Base-by-base conservation (phyloP, 768 basidiomycete species). In the Leccinum olivaceopallidum region DNA sequence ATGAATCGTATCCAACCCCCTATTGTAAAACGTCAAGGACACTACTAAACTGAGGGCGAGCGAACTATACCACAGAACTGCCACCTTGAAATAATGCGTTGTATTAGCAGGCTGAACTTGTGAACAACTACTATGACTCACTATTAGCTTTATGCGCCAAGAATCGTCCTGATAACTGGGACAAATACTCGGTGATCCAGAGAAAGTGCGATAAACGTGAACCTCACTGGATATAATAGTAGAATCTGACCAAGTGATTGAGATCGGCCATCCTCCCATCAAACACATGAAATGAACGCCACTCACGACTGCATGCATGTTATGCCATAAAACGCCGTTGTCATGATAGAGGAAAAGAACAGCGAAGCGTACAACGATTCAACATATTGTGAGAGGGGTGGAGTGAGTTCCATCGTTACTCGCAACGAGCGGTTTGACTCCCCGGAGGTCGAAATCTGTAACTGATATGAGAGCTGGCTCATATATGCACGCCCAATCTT, bases 1-100 rank as follows among this genome's bases (percentile, higher is more conserved):
- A 8, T 67, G 66, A 7, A 61, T 22, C 3, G 62, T 67, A 20
- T 60, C 32, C 13, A 62, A 36, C 14, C 20, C 28, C 58, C 66
- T 68, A 22, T 32, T n/a, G 4, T 13, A 2, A 55, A 24, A 10
- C 1, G 24, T 67, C 10, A 30, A 22, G 20, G 12, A 28, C 2
- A 18, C 24, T 10, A 3, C 22, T 2, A 0, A 44, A 22, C 13
- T 0, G 4, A 44, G 16, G 16, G 3, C 22, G 20, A 6, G 9
- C 4, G 16, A 13, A 3, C 1, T 2, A 5, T 39, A 67, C 65
- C 65, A 67, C 34, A 67, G 2, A 6, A 12, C 36, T 20, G 55
- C 55, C 14, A 65, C 67, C 66, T 67, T 16, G 1, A 4, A 39
- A 26, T 24, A 7, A 30, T 1, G 18, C 10, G 8, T 14, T 37